phyloP scores from a whole-genome alignment of 108 stramenopile species.

The Cyclostephanos tholiformis region DNA sequence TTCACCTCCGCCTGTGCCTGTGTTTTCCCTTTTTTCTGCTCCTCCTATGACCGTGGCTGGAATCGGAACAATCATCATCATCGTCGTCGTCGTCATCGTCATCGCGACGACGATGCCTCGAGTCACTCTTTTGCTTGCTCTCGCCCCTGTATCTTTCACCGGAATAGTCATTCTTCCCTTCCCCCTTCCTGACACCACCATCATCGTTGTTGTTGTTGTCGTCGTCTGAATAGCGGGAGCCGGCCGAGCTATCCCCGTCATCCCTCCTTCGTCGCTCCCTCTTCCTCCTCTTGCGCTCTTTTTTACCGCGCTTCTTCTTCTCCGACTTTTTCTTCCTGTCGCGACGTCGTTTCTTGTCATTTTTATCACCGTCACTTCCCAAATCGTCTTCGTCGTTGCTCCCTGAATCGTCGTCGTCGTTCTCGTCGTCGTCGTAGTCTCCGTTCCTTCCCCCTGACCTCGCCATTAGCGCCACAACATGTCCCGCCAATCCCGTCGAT shows the following conservation, averaged over 20 bases:
- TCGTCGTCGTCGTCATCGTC: neutral
- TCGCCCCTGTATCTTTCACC: neutral
- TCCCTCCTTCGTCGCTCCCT: slow-evolving; percentile 16
- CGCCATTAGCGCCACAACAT: slow-evolving; percentile 59
- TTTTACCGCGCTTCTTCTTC: slow-evolving; percentile 39
- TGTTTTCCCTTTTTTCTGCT: neutral
- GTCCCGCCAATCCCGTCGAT: slow-evolving; percentile 54
- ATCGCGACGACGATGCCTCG: neutral
- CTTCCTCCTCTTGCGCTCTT: slow-evolving; percentile 33
- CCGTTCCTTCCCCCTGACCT: neutral
- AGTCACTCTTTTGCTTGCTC: neutral
- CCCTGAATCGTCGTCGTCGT: slow-evolving; percentile 21
- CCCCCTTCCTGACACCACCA: neutral
- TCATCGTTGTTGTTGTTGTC: neutral
- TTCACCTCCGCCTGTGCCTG: neutral
- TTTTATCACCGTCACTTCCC: slow-evolving; percentile 8
- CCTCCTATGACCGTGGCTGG: neutral
- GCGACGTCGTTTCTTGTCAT: slow-evolving; percentile 20
- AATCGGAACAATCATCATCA: neutral
- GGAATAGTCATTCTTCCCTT: neutral
- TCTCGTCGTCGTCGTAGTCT: slow-evolving; percentile 20
- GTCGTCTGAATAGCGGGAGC: slow-evolving; percentile 18
- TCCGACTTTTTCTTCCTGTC: slow-evolving; percentile 30
- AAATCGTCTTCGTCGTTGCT: slow-evolving; percentile 21
- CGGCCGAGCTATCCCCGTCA: slow-evolving; percentile 14